Evolutionary conservation across 1,284 basidiomycete genomes (phyloP).

Genomic region (Omphalotus olearius): DNA sequence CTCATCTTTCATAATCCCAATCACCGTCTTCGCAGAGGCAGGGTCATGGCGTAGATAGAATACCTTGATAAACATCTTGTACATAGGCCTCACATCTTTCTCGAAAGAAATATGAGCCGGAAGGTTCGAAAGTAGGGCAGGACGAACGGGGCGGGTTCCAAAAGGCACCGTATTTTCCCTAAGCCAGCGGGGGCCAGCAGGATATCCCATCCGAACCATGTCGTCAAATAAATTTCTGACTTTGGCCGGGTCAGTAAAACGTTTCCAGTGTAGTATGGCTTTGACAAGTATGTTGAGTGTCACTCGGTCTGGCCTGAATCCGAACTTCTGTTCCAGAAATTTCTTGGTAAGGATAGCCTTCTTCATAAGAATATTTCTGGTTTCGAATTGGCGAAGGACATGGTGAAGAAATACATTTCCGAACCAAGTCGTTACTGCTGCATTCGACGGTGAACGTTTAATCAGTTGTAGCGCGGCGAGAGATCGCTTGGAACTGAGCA

Average conservation of each 20-base stretch:
- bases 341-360: slow-evolving; percentile 36
- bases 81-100: slow-evolving; percentile 57
- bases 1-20: slow-evolving; percentile 52
- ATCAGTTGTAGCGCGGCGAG: slow-evolving; percentile 42
- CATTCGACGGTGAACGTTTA: slow-evolving; percentile 23
- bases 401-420: slow-evolving; percentile 56
- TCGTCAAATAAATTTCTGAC: slow-evolving; percentile 57
- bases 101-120: slow-evolving; percentile 38
- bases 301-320: slow-evolving; percentile 54
- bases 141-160: slow-evolving; percentile 25
- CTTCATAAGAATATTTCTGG: slow-evolving; percentile 38
- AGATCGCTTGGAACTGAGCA: slow-evolving; percentile 32
- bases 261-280: slow-evolving; percentile 45
- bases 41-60: slow-evolving; percentile 51
- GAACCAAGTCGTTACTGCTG: slow-evolving; percentile 33
- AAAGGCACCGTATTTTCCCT: slow-evolving; percentile 37
- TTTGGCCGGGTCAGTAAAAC: slow-evolving; percentile 33
- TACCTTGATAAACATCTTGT: slow-evolving; percentile 67
- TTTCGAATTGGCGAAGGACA: slow-evolving; percentile 25
- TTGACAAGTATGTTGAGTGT: slow-evolving; percentile 64
- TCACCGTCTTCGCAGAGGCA: slow-evolving; percentile 45
- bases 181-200: slow-evolving; percentile 29
- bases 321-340: slow-evolving; percentile 33
- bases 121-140: slow-evolving; percentile 19
- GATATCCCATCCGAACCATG: slow-evolving; percentile 53